Percentiles rank a stretch among this genome's conserved stretches.
phyloP scores from a whole-genome alignment of 306 rosid species.

The Begonia fuchsioides region DNA sequence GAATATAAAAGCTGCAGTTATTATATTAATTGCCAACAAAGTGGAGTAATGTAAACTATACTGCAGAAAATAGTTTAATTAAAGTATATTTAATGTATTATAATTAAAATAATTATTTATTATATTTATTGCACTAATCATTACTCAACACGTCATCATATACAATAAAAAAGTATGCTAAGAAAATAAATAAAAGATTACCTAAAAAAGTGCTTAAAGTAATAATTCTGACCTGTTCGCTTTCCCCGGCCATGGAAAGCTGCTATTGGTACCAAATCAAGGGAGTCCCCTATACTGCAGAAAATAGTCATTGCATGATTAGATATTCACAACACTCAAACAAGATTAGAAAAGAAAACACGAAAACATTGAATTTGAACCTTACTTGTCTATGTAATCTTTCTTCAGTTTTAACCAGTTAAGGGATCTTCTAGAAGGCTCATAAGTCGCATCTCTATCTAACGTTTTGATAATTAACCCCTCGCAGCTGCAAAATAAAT shows the following conservation, averaged over 20 bases:
- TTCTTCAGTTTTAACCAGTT: slow-evolving; percentile 96
- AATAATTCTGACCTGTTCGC: slow-evolving; percentile 61
- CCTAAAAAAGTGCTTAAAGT: too few relatives aligned
- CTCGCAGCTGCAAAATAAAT: slow-evolving; percentile 55
- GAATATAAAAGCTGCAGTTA: too few relatives aligned
- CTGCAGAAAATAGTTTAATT: too few relatives aligned
- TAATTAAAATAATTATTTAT: too few relatives aligned
- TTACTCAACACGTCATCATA: too few relatives aligned
- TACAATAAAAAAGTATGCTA: too few relatives aligned
- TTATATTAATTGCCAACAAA: too few relatives aligned
- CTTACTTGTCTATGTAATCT: slow-evolving; percentile 75
- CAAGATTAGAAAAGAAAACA: slow-evolving; percentile 4
- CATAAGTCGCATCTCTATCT: slow-evolving; percentile 75
- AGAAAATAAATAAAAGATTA: too few relatives aligned
- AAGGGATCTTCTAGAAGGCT: slow-evolving; percentile 76
- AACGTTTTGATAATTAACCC: slow-evolving; percentile 84
- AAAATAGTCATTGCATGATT: slow-evolving; percentile 12
- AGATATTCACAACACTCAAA: slow-evolving; percentile 10
- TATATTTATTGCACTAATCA: too few relatives aligned
- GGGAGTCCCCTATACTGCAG: slow-evolving; percentile 83
- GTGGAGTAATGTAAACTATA: too few relatives aligned
- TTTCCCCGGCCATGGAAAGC: slow-evolving; percentile 95
- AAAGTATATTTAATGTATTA: too few relatives aligned
- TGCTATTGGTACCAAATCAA: slow-evolving; percentile 94
- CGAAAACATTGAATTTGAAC: slow-evolving; percentile 1